Evolutionary conservation across 352 stramenopile genomes (phyloP), one percentile per base, ranked within the genome.

Genomic region (Phytopythium aichiense): DNA sequence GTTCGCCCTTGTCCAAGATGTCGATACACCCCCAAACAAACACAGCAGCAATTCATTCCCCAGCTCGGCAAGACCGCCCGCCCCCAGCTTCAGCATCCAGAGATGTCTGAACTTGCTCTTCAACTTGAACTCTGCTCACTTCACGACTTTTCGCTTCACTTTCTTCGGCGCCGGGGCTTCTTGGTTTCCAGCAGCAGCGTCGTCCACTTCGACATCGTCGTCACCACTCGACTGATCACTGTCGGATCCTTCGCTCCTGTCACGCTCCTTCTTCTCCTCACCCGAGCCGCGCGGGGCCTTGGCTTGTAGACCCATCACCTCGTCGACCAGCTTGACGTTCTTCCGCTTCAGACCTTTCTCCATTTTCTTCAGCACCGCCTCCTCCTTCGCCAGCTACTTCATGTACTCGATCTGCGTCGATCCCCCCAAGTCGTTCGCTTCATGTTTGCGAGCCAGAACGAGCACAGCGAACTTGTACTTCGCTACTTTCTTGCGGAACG

Each of bases 351-450:
- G 68, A 25, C 65, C 6, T 18, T 62, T 58, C 2, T 54, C 46
- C 48, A 67, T 49, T 16, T 56, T 40, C 12, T 54, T 43, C 9
- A 75, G 33, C 6, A 57, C 61, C 37, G 65, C 58, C 50, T 69
- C 57, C 22, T 74, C 68, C 25, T 58, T 72, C 3, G 59, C n/a
- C 9, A 76, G 56, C 53, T 73, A 55, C 60, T 68, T 48, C 49
- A 71, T 59, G 49, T 73, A 76, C 33, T 73, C 69, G 18, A 65
- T 40, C 28, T 60, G 61, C 16, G 63, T 60, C 46, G 42, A 53
- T 3, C 56, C 56, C 7, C 42, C 4, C 63, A 71, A 31, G 63
- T 73, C 28, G 18, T 43, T 58, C 22, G 69, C 63, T 4, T 58
- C 49, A 9, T 56, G 57, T 22, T 71, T 72, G 13, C 66, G 55